phyloP scores from a whole-genome alignment of 805 yeast species.

The Wickerhamiella parazyma region DNA sequence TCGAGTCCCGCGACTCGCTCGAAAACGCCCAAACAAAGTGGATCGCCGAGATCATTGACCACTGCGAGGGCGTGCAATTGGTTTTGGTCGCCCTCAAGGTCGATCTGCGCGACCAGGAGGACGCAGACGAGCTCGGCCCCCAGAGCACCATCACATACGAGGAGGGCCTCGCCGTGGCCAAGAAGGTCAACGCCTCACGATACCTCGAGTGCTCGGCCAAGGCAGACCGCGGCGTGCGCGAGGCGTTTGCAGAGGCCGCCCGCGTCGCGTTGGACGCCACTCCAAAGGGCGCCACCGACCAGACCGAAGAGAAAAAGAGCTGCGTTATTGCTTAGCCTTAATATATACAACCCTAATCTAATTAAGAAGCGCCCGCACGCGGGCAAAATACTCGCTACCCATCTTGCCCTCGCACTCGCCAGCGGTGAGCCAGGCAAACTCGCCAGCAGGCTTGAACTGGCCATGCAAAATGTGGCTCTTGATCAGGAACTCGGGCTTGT shows the following conservation, averaged over 20 bases:
- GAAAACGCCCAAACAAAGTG: slow-evolving; percentile 92
- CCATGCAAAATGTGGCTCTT: slow-evolving; percentile 87
- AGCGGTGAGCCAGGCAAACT: slow-evolving; percentile 72
- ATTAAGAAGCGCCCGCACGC: slow-evolving; percentile 14
- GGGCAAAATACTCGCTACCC: slow-evolving; percentile 36
- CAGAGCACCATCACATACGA: slow-evolving; percentile 53
- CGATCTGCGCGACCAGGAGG: slow-evolving; percentile 67
- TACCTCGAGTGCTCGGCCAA: slow-evolving; percentile 96
- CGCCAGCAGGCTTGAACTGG: slow-evolving; percentile 39
- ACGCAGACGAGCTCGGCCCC: slow-evolving; percentile 27
- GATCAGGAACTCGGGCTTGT: slow-evolving; percentile 51
- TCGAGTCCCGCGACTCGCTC: slow-evolving; percentile 85
- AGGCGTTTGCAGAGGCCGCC: slow-evolving; percentile 97
- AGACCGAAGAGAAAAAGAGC: slow-evolving; percentile 21
- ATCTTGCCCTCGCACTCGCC: slow-evolving; percentile 55
- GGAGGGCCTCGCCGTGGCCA: slow-evolving; percentile 88
- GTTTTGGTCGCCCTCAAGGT: slow-evolving; percentile 91
- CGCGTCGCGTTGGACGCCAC: slow-evolving; percentile 87
- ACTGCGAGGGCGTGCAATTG: slow-evolving; percentile 89
- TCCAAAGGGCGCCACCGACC: slow-evolving; percentile 44
- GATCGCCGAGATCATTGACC: slow-evolving; percentile 95
- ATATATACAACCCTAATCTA: slow-evolving; percentile 3
- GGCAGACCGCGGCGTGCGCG: slow-evolving; percentile 95
- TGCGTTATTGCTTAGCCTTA: slow-evolving; percentile 17
- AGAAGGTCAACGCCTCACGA: slow-evolving; percentile 82